These are phyloP conservation scores for Prosopis cineraria DNA, from an alignment of 306 rosid species.

Conservation along the genomic window DNA sequence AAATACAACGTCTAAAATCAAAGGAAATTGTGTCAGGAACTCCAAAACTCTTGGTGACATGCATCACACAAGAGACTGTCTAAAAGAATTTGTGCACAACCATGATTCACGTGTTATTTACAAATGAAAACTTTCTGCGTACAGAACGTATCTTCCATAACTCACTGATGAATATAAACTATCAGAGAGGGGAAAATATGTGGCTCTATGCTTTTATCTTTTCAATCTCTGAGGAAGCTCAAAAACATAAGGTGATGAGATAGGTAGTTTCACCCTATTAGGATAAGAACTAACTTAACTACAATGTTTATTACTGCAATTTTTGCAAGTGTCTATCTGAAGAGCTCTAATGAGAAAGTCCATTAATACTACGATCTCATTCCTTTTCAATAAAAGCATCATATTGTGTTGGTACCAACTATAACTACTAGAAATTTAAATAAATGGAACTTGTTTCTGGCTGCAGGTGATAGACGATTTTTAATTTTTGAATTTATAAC, in stretches of 20 bases:
- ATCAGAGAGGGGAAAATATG: not conserved
- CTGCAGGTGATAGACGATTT: not conserved
- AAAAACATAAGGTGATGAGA: slow-evolving; percentile 5
- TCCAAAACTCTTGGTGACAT: slow-evolving; percentile 31
- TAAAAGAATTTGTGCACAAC: slow-evolving; percentile 15
- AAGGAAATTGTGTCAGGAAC: slow-evolving; percentile 36
- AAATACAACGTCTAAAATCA: slow-evolving; percentile 80
- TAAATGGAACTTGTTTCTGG: not conserved
- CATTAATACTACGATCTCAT: slow-evolving; percentile 26
- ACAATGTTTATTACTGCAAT: slow-evolving; percentile 5
- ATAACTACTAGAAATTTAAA: slow-evolving; percentile 7
- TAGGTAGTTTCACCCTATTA: slow-evolving; percentile 20
- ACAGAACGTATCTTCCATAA: not conserved
- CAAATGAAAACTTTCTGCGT: not conserved
- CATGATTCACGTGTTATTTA: not conserved
- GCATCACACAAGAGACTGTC: slow-evolving; percentile 31
- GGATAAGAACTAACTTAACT: slow-evolving; percentile 25
- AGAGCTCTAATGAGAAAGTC: slow-evolving; percentile 20
- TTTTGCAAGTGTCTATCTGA: not conserved
- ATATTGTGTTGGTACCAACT: slow-evolving; percentile 6
- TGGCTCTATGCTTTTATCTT: not conserved
- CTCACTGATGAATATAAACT: not conserved
- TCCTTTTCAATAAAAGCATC: slow-evolving; percentile 26
- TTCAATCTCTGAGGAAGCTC: slow-evolving; percentile 22
- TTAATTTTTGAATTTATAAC: slow-evolving; percentile 16